phyloP scores from a whole-genome alignment of 2,329 filamentous ascomycete genomes.

The Microascus cirrosus region DNA sequence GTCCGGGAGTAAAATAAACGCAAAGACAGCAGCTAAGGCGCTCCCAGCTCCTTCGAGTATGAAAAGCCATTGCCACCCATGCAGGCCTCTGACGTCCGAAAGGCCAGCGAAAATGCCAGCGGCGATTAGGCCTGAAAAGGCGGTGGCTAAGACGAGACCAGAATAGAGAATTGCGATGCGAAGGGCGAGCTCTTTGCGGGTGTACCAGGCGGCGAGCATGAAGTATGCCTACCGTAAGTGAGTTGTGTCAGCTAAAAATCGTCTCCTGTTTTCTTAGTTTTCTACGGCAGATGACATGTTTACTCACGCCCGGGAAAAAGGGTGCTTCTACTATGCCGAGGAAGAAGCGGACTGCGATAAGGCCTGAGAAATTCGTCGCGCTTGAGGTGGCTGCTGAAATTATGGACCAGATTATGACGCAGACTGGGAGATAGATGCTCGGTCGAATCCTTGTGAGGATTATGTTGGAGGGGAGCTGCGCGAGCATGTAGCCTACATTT shows the following conservation, averaged over 20 bases:
- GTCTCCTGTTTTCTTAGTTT: too few species aligned
- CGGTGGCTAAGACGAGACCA: conserved; percentile 54
- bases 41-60: conserved; percentile 50
- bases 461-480: conserved; percentile 30
- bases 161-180: conserved; percentile 47
- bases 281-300: too few species aligned
- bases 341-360: conserved; percentile 24
- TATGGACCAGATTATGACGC: conserved; percentile 27
- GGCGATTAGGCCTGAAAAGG: conserved; percentile 54
- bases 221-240: conserved; percentile 19
- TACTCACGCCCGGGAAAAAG: not conserved
- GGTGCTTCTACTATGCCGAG: conserved; percentile 23
- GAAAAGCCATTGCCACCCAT: conserved; percentile 60
- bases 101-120: conserved; percentile 53
- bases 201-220: conserved; percentile 40
- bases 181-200: conserved; percentile 49
- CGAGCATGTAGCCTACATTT: conserved; percentile 27
- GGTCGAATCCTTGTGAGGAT: conserved; percentile 27
- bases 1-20: conserved; percentile 8
- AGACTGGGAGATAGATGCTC: conserved; percentile 26
- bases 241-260: too few species aligned
- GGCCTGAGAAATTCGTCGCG: conserved; percentile 19
- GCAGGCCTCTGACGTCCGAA: conserved; percentile 38
- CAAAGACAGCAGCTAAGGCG: conserved; percentile 14
- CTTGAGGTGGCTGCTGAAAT: conserved; percentile 23